These are phyloP conservation scores for Tetraselmis striata DNA, from an alignment of 139 green algal genomes.

Conservation along the genomic window DNA sequence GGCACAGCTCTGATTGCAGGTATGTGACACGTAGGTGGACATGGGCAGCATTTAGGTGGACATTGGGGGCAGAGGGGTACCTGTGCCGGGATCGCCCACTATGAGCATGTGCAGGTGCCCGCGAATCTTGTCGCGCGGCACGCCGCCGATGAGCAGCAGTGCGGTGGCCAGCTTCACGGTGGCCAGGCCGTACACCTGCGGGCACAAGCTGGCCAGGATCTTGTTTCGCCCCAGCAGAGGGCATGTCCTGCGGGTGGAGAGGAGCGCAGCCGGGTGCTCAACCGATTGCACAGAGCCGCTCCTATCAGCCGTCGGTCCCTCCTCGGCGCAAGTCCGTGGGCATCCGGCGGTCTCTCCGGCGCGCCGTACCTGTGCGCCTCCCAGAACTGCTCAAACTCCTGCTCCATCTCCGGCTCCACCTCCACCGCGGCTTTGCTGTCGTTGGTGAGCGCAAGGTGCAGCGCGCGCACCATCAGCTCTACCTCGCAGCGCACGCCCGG, in stretches of 20 bases:
- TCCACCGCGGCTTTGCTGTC: conserved; percentile 14
- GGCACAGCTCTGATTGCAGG: too few species aligned
- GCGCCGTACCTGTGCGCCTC: conserved; percentile 18
- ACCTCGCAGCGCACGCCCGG: conserved; percentile 58
- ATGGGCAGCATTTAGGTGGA: too few species aligned
- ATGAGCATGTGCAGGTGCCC: conserved; percentile 85
- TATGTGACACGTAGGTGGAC: too few species aligned
- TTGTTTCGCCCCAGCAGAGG: conserved; percentile 56
- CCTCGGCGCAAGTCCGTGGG: too few species aligned
- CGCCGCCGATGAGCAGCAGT: conserved; percentile 74
- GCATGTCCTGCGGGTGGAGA: background rate
- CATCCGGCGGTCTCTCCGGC: too few species aligned
- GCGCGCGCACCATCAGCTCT: conserved; percentile 51
- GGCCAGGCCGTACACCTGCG: conserved; percentile 62
- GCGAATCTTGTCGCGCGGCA: conserved; percentile 41
- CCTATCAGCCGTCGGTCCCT: too few species aligned
- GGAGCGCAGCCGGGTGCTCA: too few species aligned
- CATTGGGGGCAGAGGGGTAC: too few species aligned
- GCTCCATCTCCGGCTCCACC: conserved; percentile 18
- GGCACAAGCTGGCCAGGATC: conserved; percentile 70
- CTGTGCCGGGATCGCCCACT: conserved; percentile 82
- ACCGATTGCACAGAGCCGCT: too few species aligned
- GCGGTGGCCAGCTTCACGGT: conserved; percentile 66
- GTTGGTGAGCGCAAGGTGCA: conserved; percentile 20
- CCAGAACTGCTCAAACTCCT: conserved; percentile 53